phyloP scores from a whole-genome alignment of 129 eudicot genomes.

The Flaveria trinervia region DNA sequence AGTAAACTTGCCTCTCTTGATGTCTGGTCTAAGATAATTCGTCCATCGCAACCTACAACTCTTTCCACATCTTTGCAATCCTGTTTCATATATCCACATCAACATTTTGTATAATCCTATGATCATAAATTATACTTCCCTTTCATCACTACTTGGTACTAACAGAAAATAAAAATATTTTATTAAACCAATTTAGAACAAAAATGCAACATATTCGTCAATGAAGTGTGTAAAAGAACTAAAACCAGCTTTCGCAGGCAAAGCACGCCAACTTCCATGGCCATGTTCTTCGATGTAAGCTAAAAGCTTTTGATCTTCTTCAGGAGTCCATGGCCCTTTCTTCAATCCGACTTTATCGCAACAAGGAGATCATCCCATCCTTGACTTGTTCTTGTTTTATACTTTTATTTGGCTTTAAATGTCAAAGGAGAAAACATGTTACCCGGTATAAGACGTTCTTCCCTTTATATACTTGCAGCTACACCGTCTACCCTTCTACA shows the following conservation, averaged over 20 bases:
- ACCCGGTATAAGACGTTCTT: background rate
- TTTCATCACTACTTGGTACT: background rate
- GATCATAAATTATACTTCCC: background rate
- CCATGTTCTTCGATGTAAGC: constrained; percentile 77
- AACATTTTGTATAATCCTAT: background rate
- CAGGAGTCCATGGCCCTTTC: constrained; percentile 94
- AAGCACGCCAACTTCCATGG: constrained; percentile 86
- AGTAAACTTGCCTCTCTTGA: constrained; percentile 85
- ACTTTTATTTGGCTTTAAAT: background rate
- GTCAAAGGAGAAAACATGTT: constrained; percentile 17
- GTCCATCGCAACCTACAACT: constrained; percentile 89
- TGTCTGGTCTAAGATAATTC: constrained; percentile 79
- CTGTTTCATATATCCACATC: constrained; percentile 29
- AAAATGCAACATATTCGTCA: background rate
- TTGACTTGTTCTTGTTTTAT: background rate
- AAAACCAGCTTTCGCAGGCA: constrained; percentile 79
- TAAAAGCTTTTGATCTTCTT: constrained; percentile 81
- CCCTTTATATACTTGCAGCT: constrained; percentile 31
- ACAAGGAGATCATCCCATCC: constrained; percentile 75
- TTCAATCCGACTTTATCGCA: constrained; percentile 71
- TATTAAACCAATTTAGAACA: background rate
- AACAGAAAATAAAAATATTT: background rate
- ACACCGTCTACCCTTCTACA: background rate
- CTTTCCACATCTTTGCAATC: constrained; percentile 88
- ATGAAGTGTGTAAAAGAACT: background rate